Base-by-base conservation (phyloP, 1,284 basidiomycete genomes). In the Marasmius oreades region DNA sequence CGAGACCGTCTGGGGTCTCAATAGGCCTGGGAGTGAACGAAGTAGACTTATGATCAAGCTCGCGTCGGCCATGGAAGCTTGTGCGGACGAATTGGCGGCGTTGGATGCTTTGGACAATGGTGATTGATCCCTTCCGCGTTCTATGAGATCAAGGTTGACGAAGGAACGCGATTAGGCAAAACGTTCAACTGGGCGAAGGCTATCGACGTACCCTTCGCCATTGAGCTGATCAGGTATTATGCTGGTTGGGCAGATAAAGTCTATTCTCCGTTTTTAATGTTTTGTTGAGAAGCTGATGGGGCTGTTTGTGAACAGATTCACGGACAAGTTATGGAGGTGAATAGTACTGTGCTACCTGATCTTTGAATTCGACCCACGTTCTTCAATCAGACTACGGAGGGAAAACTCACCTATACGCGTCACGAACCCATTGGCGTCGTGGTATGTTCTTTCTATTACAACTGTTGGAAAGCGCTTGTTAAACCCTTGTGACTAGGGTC, bases 371-470 rank as follows among this genome's bases (percentile, higher is more conserved):
- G 45, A 22, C 12, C 20, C 51, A 33, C 12, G 1, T 45, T 24
- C 34, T 34, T 26, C 45, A 20, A 28, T 33, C 53, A 81, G 82
- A 87, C 84, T 37, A 71, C 73, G 57, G 77, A 86, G 62, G 66
- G 66, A 24, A 90, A 88, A 69, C 73, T 92, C 58, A 80, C 78
- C 3, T 92, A 89, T 73, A 88, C 90, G n/a, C 78, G 85, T 33
- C 90, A 93, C 68, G 93, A 96, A 73, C 93, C 93, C 16, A 86
- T 92, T 64, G 93, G 93, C 63, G 93, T 95, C 58, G 81, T 84
- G n/a, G 74, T 74, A 55, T 20, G 69, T 5, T 63, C 51, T 2
- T 11, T 20, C 14, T 10, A 7, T 14, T 10, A 20, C 22, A 24
- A 5, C 33, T 22, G 16, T 6, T 37, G 16, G 11, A 28, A 39